Evolutionary conservation across 2,329 filamentous ascomycete genomes (phyloP).

Genomic region (Penicillium hesseltinei): DNA sequence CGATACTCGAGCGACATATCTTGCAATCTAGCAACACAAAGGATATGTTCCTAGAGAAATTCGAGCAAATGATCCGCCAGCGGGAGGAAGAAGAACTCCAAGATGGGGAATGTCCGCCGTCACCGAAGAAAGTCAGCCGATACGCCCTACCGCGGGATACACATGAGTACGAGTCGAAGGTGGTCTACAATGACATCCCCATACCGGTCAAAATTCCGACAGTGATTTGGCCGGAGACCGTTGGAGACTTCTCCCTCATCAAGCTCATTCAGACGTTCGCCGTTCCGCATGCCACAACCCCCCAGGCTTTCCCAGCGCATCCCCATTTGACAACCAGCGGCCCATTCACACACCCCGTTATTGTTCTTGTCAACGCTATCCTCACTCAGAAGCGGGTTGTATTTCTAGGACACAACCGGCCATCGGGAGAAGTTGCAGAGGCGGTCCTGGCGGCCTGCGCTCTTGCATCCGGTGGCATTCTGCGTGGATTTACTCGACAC

Average conservation of each 20-base stretch:
- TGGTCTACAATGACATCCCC: slow-evolving; percentile 93
- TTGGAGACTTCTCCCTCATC: slow-evolving; percentile 95
- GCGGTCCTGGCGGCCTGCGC: slow-evolving; percentile 97
- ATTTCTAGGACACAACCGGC: slow-evolving; percentile 91
- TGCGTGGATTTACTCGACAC: slow-evolving; percentile 90
- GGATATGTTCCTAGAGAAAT: slow-evolving; percentile 96
- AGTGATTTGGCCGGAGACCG: slow-evolving; percentile 88
- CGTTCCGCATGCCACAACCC: slow-evolving; percentile 73
- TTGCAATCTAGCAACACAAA: slow-evolving; percentile 89
- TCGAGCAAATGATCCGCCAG: slow-evolving; percentile 88
- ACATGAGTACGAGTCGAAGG: slow-evolving; percentile 93
- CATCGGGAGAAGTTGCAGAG: slow-evolving; percentile 93
- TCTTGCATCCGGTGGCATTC: slow-evolving; percentile 84
- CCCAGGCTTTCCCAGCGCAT: slow-evolving; percentile 81
- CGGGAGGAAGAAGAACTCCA: slow-evolving; percentile 58
- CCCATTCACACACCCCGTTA: slow-evolving; percentile 84
- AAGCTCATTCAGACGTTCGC: slow-evolving; percentile 96
- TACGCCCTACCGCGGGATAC: slow-evolving; percentile 88
- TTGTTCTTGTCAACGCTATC: slow-evolving; percentile 90
- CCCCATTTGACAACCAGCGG: slow-evolving; percentile 92
- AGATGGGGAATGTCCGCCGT: slow-evolving; percentile 38
- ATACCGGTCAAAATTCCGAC: slow-evolving; percentile 96
- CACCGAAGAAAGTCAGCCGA: slow-evolving; percentile 58
- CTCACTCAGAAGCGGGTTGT: slow-evolving; percentile 95
- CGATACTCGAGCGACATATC: slow-evolving; percentile 77